Evolutionary conservation across 768 basidiomycete species (phyloP).

Genomic region (Panaeolus papilionaceus): DNA sequence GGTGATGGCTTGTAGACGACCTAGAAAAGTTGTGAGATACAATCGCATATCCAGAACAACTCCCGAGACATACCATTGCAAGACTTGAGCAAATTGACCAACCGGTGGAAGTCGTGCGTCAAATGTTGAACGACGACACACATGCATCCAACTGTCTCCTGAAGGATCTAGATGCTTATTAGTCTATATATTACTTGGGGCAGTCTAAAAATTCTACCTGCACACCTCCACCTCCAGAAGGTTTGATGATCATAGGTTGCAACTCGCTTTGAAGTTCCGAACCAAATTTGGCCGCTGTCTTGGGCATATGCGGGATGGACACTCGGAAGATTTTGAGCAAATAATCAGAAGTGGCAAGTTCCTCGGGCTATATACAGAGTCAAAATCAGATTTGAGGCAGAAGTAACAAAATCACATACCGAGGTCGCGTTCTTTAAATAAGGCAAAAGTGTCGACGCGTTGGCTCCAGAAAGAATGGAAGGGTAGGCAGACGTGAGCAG

Average conservation of each 20-base stretch:
- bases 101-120: conserved; percentile 82
- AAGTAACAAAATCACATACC: conserved; percentile 48
- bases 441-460: conserved; percentile 86
- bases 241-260: conserved; percentile 92
- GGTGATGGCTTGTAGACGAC: conserved; percentile 67
- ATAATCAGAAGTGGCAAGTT: conserved; percentile 84
- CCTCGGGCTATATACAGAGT: conserved; percentile 64
- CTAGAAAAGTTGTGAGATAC: conserved; percentile 36
- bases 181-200: not conserved
- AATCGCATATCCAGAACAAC: conserved; percentile 9
- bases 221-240: conserved; percentile 69
- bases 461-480: conserved; percentile 78
- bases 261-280: conserved; percentile 81
- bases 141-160: conserved; percentile 93
- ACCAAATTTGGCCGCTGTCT: conserved; percentile 88
- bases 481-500: conserved; percentile 86
- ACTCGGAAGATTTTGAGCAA: conserved; percentile 88
- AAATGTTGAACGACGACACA: conserved; percentile 84
- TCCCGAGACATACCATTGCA: conserved; percentile 68
- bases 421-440: conserved; percentile 86
- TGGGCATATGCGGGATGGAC: conserved; percentile 88
- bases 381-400: not conserved
- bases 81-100: conserved; percentile 83
- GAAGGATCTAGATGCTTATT: conserved; percentile 63
- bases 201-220: conserved; percentile 50